Percentiles rank a stretch among this genome's conserved stretches.
Evolutionary conservation across 306 rosid species (phyloP).

Genomic region (Citrullus amarus): DNA sequence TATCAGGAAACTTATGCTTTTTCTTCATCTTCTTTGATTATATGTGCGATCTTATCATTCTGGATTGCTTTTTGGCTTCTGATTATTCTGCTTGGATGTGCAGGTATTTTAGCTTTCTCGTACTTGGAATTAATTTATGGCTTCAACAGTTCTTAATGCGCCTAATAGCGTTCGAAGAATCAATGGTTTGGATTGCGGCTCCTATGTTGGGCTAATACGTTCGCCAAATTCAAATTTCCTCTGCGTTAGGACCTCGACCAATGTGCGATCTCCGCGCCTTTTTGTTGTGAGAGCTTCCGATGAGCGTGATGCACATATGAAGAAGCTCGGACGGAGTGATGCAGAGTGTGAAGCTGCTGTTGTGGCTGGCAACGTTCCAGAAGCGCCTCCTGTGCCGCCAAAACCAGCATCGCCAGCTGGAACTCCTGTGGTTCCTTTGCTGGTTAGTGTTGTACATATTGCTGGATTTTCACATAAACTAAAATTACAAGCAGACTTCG

Average conservation of each 20-base stretch:
- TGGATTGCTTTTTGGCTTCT: background rate
- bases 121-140: conserved; percentile 24
- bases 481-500: background rate
- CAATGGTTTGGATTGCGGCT: conserved; percentile 28
- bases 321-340: conserved; percentile 40
- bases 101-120: background rate
- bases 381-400: conserved; percentile 80
- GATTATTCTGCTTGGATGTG: background rate
- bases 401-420: conserved; percentile 64
- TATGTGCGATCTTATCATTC: background rate
- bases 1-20: background rate
- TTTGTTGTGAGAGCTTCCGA: conserved; percentile 42
- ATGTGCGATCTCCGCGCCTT: conserved; percentile 16
- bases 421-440: conserved; percentile 70
- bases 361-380: conserved; percentile 59
- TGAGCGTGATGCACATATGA: conserved; percentile 11
- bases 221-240: conserved; percentile 13
- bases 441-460: conserved; percentile 32
- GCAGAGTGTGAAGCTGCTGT: conserved; percentile 83
- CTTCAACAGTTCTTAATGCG: conserved; percentile 35
- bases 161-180: conserved; percentile 23
- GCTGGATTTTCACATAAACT: background rate
- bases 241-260: conserved; percentile 20
- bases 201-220: conserved; percentile 35
- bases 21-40: background rate